Evolutionary conservation across 2,329 filamentous ascomycete genomes (phyloP).

Genomic region (Monosporascus sp.): DNA sequence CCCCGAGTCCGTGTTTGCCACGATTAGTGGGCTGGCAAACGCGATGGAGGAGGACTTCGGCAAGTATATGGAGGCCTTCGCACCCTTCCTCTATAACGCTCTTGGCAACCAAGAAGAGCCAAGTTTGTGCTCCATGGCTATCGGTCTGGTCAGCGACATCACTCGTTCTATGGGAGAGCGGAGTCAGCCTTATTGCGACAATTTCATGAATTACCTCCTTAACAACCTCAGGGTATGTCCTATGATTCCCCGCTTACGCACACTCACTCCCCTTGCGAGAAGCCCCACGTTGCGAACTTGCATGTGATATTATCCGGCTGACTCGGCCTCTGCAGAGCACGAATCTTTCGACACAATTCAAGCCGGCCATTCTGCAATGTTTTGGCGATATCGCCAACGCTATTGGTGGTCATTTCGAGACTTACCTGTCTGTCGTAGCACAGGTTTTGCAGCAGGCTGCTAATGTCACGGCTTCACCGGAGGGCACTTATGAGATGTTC

Average conservation of each 20-base stretch:
- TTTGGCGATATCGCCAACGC: conserved; percentile 97
- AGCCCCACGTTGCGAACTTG: no score
- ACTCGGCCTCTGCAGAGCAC: conserved; percentile 53
- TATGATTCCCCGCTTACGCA: conserved; percentile 1
- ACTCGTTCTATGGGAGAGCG: conserved; percentile 84
- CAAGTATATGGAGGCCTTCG: conserved; percentile 97
- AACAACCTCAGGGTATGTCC: conserved; percentile 74
- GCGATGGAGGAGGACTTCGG: conserved; percentile 88
- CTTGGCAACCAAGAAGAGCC: conserved; percentile 94
- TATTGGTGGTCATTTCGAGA: conserved; percentile 87
- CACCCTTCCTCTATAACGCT: conserved; percentile 87
- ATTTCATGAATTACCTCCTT: conserved; percentile 96
- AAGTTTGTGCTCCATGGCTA: conserved; percentile 91
- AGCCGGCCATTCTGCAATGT: conserved; percentile 94
- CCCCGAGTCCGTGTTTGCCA: conserved; percentile 88
- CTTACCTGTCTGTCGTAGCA: conserved; percentile 86
- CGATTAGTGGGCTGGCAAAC: conserved; percentile 85
- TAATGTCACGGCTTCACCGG: conserved; percentile 69
- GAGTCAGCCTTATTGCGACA: conserved; percentile 91
- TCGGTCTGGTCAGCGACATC: conserved; percentile 94
- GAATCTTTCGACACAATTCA: conserved; percentile 89
- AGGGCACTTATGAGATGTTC: conserved; percentile 89
- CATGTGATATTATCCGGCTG: no score
- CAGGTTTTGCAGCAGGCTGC: conserved; percentile 92
- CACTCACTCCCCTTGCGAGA: background rate